Percentiles rank a stretch among this genome's conserved stretches.
Evolutionary conservation across 768 basidiomycete genomes (phyloP).

Genomic region (Psilocybe tampanensis): DNA sequence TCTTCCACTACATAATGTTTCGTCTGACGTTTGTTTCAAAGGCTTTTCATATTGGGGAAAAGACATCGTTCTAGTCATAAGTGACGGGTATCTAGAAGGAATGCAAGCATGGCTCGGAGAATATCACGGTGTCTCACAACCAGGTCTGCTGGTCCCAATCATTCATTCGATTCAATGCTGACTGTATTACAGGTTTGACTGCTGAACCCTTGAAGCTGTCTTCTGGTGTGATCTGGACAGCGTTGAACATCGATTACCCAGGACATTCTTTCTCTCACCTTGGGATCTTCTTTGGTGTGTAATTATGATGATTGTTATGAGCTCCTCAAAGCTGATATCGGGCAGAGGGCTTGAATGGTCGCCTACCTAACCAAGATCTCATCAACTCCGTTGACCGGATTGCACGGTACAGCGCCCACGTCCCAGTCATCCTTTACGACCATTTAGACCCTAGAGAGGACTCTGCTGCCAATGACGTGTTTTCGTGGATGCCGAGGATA

Average conservation of each 20-base stretch:
- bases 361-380: slow-evolving; percentile 94
- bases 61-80: slow-evolving; percentile 87
- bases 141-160: slow-evolving; percentile 47
- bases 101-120: slow-evolving; percentile 90
- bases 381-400: slow-evolving; percentile 81
- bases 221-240: slow-evolving; percentile 95
- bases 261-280: slow-evolving; percentile 96
- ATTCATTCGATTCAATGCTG: background rate
- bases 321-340: background rate
- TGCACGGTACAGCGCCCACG: slow-evolving; percentile 69
- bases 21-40: slow-evolving; percentile 27
- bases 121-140: slow-evolving; percentile 73
- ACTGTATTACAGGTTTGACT: slow-evolving; percentile 53
- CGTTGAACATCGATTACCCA: slow-evolving; percentile 92
- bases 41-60: slow-evolving; percentile 94
- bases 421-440: slow-evolving; percentile 83
- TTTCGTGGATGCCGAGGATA: slow-evolving; percentile 46
- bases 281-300: slow-evolving; percentile 90
- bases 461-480: slow-evolving; percentile 22
- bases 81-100: slow-evolving; percentile 87
- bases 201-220: slow-evolving; percentile 62
- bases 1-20: background rate
- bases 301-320: background rate
- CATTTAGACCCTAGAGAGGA: slow-evolving; percentile 56
- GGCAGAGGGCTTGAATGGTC: slow-evolving; percentile 92